These are phyloP conservation scores for Globisporangium paddicum DNA, from an alignment of 352 stramenopile species.

Conservation along the genomic window DNA sequence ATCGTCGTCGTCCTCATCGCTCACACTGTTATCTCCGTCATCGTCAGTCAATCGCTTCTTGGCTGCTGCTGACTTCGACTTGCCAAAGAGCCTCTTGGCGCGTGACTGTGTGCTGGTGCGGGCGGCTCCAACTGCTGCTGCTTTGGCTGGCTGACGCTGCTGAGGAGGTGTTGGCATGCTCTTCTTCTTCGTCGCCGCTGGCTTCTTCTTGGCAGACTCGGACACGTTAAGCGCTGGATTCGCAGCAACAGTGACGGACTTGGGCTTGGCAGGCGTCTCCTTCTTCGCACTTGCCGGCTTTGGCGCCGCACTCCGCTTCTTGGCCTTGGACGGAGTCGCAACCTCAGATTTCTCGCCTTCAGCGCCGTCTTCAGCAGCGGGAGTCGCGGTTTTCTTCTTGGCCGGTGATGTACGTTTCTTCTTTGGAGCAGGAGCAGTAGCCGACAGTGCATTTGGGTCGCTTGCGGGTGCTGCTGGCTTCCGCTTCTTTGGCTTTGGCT, in stretches of 20 bases:
- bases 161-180: background rate
- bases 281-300: background rate
- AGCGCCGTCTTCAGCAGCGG: background rate
- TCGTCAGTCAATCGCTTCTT: conserved; percentile 7
- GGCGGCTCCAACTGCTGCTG: background rate
- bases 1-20: conserved; percentile 20
- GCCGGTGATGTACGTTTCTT: conserved; percentile 7
- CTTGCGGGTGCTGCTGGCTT: background rate
- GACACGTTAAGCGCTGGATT: background rate
- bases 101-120: background rate
- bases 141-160: background rate
- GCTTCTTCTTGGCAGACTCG: background rate
- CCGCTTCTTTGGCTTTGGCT: conserved; percentile 13
- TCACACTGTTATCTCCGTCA: conserved; percentile 8
- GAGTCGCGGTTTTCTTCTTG: conserved; percentile 8
- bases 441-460: background rate
- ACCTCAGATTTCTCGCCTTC: background rate
- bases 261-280: background rate
- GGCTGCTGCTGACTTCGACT: conserved; percentile 15
- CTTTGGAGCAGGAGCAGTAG: background rate
- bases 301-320: background rate
- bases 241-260: background rate
- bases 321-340: background rate
- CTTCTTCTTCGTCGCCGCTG: conserved; percentile 1
- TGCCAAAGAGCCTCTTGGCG: conserved; percentile 13